Evolutionary conservation across 2,329 filamentous ascomycete genomes (phyloP).

Genomic region (Parastagonospora avenae): DNA sequence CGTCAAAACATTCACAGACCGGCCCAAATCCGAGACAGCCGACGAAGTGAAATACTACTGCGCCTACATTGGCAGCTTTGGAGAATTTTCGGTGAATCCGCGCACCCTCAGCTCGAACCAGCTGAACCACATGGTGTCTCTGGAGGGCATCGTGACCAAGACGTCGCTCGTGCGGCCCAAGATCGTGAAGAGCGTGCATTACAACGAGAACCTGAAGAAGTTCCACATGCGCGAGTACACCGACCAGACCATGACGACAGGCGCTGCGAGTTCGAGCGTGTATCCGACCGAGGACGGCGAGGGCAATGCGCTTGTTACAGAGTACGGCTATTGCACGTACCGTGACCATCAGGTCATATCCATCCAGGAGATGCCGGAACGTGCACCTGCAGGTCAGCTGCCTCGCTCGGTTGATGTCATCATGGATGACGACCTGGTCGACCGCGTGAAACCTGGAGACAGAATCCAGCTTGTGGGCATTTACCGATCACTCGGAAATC

Average conservation of each 20-base stretch:
- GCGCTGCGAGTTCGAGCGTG: constrained; percentile 84
- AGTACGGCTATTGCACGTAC: constrained; percentile 95
- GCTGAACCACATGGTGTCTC: constrained; percentile 94
- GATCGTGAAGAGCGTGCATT: constrained; percentile 97
- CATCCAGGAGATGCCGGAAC: constrained; percentile 98
- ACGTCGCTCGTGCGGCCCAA: constrained; percentile 95
- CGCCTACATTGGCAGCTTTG: constrained; percentile 95
- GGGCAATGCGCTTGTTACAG: constrained; percentile 89
- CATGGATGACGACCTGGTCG: constrained; percentile 93
- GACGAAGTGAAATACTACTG: constrained; percentile 89
- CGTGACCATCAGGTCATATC: constrained; percentile 97
- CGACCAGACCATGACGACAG: constrained; percentile 95
- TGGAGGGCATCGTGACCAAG: constrained; percentile 97
- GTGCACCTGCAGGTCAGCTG: constrained; percentile 92
- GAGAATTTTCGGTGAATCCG: constrained; percentile 92
- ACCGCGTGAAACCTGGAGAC: constrained; percentile 93
- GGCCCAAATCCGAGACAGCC: constrained; percentile 74
- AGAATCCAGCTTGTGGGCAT: constrained; percentile 96
- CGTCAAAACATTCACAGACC: constrained; percentile 76
- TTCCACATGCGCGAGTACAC: constrained; percentile 91
- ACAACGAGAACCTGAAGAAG: constrained; percentile 82
- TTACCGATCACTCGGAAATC: constrained; percentile 90
- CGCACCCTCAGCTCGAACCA: constrained; percentile 87
- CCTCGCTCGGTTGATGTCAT: constrained; percentile 96
- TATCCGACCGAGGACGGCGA: constrained; percentile 94